phyloP scores from a whole-genome alignment of 495 filamentous ascomycete genomes.

The Tuber microsphaerosporum region DNA sequence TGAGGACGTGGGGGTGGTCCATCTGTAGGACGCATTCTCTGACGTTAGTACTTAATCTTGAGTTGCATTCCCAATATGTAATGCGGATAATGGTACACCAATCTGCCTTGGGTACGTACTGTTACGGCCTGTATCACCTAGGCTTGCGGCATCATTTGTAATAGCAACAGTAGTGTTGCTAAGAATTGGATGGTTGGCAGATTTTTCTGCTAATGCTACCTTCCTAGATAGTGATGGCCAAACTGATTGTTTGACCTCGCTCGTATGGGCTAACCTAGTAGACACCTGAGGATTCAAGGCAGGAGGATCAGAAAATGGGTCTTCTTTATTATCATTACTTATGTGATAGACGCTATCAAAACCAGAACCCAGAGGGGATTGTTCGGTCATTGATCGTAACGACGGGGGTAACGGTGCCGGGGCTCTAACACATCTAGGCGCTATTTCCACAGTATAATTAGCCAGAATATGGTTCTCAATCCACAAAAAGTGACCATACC shows the following conservation, averaged over 20 bases:
- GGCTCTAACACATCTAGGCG: background rate
- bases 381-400: background rate
- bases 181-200: constrained; percentile 15
- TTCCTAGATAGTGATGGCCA: background rate
- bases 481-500: background rate
- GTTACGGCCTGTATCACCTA: background rate
- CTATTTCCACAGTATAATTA: background rate
- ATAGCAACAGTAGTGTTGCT: background rate
- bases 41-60: constrained; percentile 7
- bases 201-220: constrained; percentile 19
- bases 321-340: constrained; percentile 5
- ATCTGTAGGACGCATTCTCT: constrained; percentile 7
- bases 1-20: constrained; percentile 16
- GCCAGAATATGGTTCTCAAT: constrained; percentile 13
- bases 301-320: constrained; percentile 20
- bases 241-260: background rate
- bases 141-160: background rate
- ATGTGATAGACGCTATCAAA: background rate
- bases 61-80: constrained; percentile 3
- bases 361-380: background rate
- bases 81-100: background rate
- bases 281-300: background rate
- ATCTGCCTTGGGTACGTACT: constrained; percentile 1
- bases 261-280: background rate
- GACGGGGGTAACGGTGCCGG: background rate